phyloP scores from a whole-genome alignment of 345 rosid species.

The Camelina neglecta region DNA sequence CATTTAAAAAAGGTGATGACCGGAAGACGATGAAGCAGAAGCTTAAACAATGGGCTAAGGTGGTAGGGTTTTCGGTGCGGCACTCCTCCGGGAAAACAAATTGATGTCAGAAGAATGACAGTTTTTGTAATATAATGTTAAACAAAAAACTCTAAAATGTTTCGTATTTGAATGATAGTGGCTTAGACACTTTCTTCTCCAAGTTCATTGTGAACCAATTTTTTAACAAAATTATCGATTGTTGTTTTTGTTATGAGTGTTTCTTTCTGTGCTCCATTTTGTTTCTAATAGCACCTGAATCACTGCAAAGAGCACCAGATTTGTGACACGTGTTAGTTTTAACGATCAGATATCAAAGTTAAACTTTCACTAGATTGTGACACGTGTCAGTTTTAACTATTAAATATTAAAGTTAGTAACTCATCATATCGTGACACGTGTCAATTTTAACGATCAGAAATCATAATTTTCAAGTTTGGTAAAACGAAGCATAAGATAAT shows the following conservation, averaged over 20 bases:
- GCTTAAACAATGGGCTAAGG: slow-evolving; percentile 84
- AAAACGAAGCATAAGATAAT: no score
- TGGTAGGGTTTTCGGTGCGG: slow-evolving; percentile 72
- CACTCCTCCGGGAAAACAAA: slow-evolving; percentile 50
- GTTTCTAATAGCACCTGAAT: neutral
- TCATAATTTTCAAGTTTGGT: no score
- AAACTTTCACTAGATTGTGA: no score
- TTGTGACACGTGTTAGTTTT: no score
- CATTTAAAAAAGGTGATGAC: slow-evolving; percentile 57
- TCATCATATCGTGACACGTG: no score
- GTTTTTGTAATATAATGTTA: neutral
- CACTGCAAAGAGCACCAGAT: neutral
- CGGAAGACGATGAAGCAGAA: slow-evolving; percentile 69
- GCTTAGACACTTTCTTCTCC: neutral
- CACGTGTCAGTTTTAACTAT: no score
- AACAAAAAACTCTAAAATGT: neutral
- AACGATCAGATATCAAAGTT: no score
- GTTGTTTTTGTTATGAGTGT: neutral
- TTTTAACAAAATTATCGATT: neutral
- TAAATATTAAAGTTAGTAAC: no score
- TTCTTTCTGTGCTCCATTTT: neutral
- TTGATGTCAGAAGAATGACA: slow-evolving; percentile 11
- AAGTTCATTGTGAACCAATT: neutral
- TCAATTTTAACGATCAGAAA: no score
- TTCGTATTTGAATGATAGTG: neutral